These are phyloP conservation scores for Ogataea dorogensis DNA, from an alignment of 805 yeast genomes.

Conservation along the genomic window DNA sequence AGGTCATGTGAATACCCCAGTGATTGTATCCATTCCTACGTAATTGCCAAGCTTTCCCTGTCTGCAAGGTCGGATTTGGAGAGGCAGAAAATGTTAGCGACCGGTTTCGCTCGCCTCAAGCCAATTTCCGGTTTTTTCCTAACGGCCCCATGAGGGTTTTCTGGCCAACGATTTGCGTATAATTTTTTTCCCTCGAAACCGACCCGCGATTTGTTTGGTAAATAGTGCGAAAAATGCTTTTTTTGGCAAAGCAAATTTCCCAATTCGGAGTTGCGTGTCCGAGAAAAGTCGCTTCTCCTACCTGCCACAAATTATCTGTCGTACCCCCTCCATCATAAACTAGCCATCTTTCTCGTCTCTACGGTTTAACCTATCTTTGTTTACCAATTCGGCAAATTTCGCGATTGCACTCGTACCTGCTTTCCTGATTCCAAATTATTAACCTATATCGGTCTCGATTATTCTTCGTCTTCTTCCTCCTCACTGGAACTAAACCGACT, in stretches of 20 bases:
- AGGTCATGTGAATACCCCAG: no score
- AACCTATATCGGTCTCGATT: conserved; percentile 1
- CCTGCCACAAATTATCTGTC: conserved; percentile 2
- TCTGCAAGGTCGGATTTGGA: no score
- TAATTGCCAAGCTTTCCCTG: not conserved
- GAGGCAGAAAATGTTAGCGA: not conserved
- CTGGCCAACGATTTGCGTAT: conserved; percentile 7
- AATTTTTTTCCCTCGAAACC: conserved; percentile 6
- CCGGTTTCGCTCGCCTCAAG: conserved; percentile 6
- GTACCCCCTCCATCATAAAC: no score
- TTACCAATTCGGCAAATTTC: conserved; percentile 2
- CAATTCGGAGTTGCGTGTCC: no score
- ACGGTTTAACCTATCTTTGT: no score
- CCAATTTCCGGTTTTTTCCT: conserved; percentile 7
- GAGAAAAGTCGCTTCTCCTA: no score
- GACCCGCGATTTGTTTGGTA: conserved; percentile 8
- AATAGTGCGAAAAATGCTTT: conserved; percentile 1
- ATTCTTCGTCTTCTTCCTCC: conserved; percentile 1
- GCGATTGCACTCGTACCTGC: conserved; percentile 2
- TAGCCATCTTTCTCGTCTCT: no score
- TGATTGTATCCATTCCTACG: conserved; percentile 5
- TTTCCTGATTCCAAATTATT: no score
- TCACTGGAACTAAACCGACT: conserved; percentile 5
- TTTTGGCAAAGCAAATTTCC: conserved; percentile 6
- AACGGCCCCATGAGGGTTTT: no score